Conservation (phyloP, 139 green algal genomes). For the Chlamydomonas urium region DNA sequence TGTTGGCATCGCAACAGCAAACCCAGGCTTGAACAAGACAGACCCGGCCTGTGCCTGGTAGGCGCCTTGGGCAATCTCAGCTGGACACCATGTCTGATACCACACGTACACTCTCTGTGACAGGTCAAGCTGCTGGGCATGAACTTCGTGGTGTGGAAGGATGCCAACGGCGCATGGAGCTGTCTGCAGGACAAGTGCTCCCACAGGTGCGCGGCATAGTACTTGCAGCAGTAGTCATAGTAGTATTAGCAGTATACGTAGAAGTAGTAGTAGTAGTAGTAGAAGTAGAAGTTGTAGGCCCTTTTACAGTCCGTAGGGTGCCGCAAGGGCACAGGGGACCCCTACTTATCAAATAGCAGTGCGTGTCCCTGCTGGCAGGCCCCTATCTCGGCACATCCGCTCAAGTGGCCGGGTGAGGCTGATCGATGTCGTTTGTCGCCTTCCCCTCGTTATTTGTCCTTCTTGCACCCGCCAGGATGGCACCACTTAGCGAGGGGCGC, state of each 20-base stretch:
- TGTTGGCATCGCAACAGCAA: neutral
- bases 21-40: neutral
- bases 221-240: neutral
- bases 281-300: neutral
- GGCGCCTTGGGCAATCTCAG: neutral
- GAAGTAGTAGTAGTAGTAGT: too few species aligned
- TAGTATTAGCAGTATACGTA: neutral
- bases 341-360: neutral
- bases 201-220: conserved; percentile 25
- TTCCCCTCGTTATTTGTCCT: neutral
- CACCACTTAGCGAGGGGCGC: conserved; percentile 33
- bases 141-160: conserved; percentile 32
- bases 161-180: conserved; percentile 22
- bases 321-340: neutral
- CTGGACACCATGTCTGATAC: too few species aligned
- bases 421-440: too few species aligned
- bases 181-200: conserved; percentile 35
- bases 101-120: neutral
- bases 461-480: conserved; percentile 20
- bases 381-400: neutral
- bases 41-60: neutral
- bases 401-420: too few species aligned
- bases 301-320: neutral
- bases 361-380: neutral
- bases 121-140: conserved; percentile 29